Conservation (phyloP, 2,329 filamentous ascomycete species). For the Bipolaris victoriae region DNA sequence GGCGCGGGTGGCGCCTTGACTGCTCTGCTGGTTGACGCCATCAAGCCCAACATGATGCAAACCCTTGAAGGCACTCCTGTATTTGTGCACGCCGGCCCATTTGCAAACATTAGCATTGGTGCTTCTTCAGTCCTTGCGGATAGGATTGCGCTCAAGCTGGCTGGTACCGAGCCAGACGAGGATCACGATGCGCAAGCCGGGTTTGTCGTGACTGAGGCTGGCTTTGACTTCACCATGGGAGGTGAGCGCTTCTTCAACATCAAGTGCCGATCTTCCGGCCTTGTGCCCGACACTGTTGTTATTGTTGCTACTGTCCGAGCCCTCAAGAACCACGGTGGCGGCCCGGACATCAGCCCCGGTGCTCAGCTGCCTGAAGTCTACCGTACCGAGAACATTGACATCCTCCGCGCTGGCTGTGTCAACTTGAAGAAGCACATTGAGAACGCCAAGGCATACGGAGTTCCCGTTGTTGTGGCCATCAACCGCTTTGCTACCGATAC, state of each 20-base stretch:
- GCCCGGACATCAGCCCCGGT: slow-evolving; percentile 89
- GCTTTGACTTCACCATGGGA: slow-evolving; percentile 99
- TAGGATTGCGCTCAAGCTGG: slow-evolving; percentile 93
- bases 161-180: slow-evolving; percentile 91
- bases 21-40: slow-evolving; percentile 95
- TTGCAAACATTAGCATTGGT: slow-evolving; percentile 97
- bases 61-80: slow-evolving; percentile 96
- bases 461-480: slow-evolving; percentile 95
- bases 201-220: slow-evolving; percentile 94
- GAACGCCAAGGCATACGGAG: slow-evolving; percentile 86
- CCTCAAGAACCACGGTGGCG: slow-evolving; percentile 95
- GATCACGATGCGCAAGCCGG: slow-evolving; percentile 81
- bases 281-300: slow-evolving; percentile 91
- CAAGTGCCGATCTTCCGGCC: slow-evolving; percentile 94
- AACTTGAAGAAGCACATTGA: slow-evolving; percentile 95
- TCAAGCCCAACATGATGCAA: slow-evolving; percentile 99
- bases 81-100: slow-evolving; percentile 95
- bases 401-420: slow-evolving; percentile 86
- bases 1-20: slow-evolving; percentile 91
- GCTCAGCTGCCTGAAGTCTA: slow-evolving; percentile 86
- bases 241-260: slow-evolving; percentile 99
- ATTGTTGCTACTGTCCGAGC: slow-evolving; percentile 95
- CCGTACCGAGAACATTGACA: slow-evolving; percentile 89
- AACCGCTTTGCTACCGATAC: slow-evolving; percentile 97
- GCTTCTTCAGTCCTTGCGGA: slow-evolving; percentile 95